Evolutionary conservation across 805 yeast genomes (phyloP), one percentile per base, ranked within the genome.

Genomic region (Starmerella apis): DNA sequence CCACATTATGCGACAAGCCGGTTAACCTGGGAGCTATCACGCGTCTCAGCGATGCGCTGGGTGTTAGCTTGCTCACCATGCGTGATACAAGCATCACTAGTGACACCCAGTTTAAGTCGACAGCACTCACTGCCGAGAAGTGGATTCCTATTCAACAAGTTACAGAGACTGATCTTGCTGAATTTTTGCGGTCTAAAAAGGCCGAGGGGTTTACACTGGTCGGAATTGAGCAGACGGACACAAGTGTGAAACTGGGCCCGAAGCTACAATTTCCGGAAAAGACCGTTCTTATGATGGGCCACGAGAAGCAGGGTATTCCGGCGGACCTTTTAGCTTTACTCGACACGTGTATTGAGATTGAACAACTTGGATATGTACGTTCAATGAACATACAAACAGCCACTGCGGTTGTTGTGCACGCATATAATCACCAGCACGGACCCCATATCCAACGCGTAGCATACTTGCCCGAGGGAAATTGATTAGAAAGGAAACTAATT

Each of bases 341-440:
- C 28, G 96, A 88, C 62, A 70, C 80, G 57, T 88, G 96, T 63
- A 78, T 90, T 36, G 95, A 88, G 61, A 88, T 88, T 58, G 85
- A 86, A 62, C 97, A 88, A 63, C 81, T 79, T 36, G 97, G 97
- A 14, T 87, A 88, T 16, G 79, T 90, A 36, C 73, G 97, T 57
- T 87, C 96, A 1, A 88, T 88, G 97, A 88, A 88, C 61, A 88
- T 88, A 54, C 97, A 88, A 68, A 88, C 96, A 0, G 97, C 96
- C 1, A 81, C 96, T 0, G 97, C 96, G 0, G 87, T 88, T 19
- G 78, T 88, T 46, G 95, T 87, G 6, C 94, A 88, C 65, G 92
- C 96, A 0, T 88, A 90, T 60, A 79, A 60, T 27, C 53, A 58
- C 48, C 60, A 59, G 47, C 53, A 53, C 41, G 28, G 25, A 14